Evolutionary conservation across 2,329 filamentous ascomycete species (phyloP).

Genomic region (Epichloe elymi): DNA sequence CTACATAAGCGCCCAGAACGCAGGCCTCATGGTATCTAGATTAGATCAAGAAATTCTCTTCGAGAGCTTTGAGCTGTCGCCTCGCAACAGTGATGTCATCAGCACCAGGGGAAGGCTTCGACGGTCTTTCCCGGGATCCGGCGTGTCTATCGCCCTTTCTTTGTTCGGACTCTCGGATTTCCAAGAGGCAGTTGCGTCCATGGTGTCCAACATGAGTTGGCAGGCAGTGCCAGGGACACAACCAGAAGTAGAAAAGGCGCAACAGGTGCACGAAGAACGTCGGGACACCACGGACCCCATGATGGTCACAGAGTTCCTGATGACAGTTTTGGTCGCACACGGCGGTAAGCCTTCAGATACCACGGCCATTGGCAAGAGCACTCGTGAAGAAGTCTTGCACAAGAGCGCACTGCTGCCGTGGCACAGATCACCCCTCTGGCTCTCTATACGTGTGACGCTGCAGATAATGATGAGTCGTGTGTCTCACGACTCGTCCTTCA

Average conservation of each 20-base stretch:
- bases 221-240: constrained; percentile 11
- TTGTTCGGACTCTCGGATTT: constrained; percentile 9
- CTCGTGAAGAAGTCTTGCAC: constrained; percentile 41
- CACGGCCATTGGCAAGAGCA: constrained; percentile 32
- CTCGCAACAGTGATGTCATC: constrained; percentile 15
- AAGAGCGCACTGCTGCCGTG: constrained; percentile 19
- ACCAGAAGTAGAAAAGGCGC: constrained; percentile 27
- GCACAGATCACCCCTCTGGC: constrained; percentile 40
- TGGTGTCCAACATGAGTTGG: constrained; percentile 15
- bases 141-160: constrained; percentile 9
- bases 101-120: constrained; percentile 16
- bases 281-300: constrained; percentile 35
- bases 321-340: constrained; percentile 22
- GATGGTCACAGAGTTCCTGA: constrained; percentile 35
- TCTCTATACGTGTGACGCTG: constrained; percentile 38
- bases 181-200: constrained; percentile 7
- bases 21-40: constrained; percentile 16
- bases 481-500: constrained; percentile 1
- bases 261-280: constrained; percentile 20
- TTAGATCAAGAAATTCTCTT: constrained; percentile 10
- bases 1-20: constrained; percentile 22
- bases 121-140: constrained; percentile 15
- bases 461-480: constrained; percentile 19
- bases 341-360: constrained; percentile 18
- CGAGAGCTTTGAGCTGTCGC: constrained; percentile 22